Conservation (phyloP, 768 basidiomycete species). For the Lactifluus echinatus region DNA sequence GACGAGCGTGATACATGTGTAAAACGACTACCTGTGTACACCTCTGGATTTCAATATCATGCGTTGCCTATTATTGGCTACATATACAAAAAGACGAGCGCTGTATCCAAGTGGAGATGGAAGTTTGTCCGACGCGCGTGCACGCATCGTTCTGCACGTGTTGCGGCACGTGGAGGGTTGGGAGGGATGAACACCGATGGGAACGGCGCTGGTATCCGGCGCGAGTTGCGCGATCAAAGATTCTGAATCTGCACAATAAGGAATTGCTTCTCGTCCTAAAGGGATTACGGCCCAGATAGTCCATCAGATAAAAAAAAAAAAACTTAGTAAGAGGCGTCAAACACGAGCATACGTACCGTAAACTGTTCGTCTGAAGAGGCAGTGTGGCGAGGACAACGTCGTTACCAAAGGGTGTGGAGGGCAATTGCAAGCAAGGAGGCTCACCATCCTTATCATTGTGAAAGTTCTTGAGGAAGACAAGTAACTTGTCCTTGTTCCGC, state of each 20-base stretch:
- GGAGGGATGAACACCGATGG: no score
- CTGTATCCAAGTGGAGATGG: background rate
- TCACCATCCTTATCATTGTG: conserved; percentile 96
- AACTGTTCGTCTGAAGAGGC: conserved; percentile 80
- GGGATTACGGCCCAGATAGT: background rate
- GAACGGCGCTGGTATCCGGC: background rate
- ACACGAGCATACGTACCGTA: conserved; percentile 40
- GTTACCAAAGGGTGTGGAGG: background rate
- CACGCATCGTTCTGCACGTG: background rate
- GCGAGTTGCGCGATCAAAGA: conserved; percentile 35
- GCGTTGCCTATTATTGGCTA: conserved; percentile 11
- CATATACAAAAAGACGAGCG: conserved; percentile 6
- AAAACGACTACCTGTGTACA: conserved; percentile 11
- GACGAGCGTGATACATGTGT: conserved; percentile 16
- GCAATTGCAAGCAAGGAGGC: conserved; percentile 22
- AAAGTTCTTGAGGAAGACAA: conserved; percentile 84
- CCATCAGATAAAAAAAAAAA: conserved; percentile 11
- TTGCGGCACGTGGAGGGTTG: background rate
- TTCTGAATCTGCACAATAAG: conserved; percentile 85
- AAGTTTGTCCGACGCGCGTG: background rate
- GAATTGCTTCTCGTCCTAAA: conserved; percentile 89
- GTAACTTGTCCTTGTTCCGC: conserved; percentile 89
- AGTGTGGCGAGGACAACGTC: background rate
- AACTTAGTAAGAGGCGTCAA: background rate
- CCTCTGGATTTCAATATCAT: background rate